These are phyloP conservation scores for Colletotrichum sp. DNA, from an alignment of 2,329 filamentous ascomycete species.

Conservation along the genomic window DNA sequence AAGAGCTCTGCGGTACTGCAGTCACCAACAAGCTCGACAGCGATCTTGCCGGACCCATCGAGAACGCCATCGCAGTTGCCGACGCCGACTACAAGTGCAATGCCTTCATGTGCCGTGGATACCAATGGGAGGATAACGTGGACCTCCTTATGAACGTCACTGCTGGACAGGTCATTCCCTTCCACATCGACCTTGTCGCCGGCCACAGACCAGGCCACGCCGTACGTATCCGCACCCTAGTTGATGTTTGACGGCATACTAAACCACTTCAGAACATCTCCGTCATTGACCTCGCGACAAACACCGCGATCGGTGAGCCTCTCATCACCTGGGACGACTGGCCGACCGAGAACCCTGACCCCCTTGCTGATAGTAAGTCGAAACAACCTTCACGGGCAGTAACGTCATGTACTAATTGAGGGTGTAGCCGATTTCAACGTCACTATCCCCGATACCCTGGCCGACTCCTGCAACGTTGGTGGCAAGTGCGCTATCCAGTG, in stretches of 20 bases:
- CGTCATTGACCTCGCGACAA: slow-evolving; percentile 49
- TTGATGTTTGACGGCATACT: not conserved
- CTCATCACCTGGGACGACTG: slow-evolving; percentile 46
- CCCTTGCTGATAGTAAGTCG: slow-evolving; percentile 25
- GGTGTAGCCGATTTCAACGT: slow-evolving; percentile 50
- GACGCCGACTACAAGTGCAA: slow-evolving; percentile 30
- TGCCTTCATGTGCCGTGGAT: slow-evolving; percentile 32
- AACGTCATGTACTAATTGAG: slow-evolving; percentile 29
- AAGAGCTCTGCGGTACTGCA: slow-evolving; percentile 25
- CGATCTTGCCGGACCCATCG: slow-evolving; percentile 31
- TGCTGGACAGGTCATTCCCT: slow-evolving; percentile 39
- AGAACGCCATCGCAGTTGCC: slow-evolving; percentile 27
- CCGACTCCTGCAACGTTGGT: slow-evolving; percentile 49
- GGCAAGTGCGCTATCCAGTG: slow-evolving; percentile 61
- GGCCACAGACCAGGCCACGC: slow-evolving; percentile 38
- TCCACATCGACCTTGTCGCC: slow-evolving; percentile 42
- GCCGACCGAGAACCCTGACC: slow-evolving; percentile 20
- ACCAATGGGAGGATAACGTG: slow-evolving; percentile 33
- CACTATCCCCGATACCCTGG: slow-evolving; percentile 55
- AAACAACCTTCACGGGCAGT: not conserved
- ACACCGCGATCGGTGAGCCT: slow-evolving; percentile 53
- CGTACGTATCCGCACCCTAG: slow-evolving; percentile 6
- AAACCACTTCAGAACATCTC: slow-evolving; percentile 46
- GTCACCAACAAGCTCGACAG: slow-evolving; percentile 25
- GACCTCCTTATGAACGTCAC: slow-evolving; percentile 27